phyloP scores from a whole-genome alignment of 2,329 filamentous ascomycete genomes.

The Daldinia eschscholtzii region DNA sequence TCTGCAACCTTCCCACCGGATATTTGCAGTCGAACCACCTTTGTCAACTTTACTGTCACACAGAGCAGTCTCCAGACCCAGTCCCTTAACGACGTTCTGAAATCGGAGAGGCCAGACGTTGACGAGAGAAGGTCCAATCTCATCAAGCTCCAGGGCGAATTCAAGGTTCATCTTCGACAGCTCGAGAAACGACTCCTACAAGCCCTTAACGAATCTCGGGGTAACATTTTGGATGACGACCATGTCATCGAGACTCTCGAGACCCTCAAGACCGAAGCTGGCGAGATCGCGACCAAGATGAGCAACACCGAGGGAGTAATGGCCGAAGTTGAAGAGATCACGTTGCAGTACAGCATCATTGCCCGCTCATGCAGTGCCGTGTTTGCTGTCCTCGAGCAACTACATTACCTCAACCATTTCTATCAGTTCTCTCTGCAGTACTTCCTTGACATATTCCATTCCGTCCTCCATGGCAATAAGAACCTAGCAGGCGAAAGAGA shows the following conservation, averaged over 20 bases:
- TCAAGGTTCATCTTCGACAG: conserved; percentile 96
- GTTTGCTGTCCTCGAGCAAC: conserved; percentile 94
- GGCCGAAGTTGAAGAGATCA: conserved; percentile 97
- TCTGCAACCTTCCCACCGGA: conserved; percentile 96
- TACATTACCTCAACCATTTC: conserved; percentile 98
- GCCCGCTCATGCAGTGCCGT: conserved; percentile 96
- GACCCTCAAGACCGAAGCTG: conserved; percentile 96
- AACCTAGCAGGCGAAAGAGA: conserved; percentile 77
- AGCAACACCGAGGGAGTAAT: conserved; percentile 97
- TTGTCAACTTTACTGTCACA: conserved; percentile 99
- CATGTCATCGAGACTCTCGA: conserved; percentile 98
- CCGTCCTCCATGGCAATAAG: conserved; percentile 85
- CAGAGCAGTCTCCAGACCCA: conserved; percentile 99
- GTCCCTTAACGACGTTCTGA: conserved; percentile 96
- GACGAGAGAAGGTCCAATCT: conserved; percentile 96
- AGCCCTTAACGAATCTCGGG: conserved; percentile 95
- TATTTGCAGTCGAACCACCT: conserved; percentile 97
- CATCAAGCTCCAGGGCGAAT: conserved; percentile 98
- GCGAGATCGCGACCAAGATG: conserved; percentile 96
- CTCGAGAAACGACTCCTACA: conserved; percentile 94
- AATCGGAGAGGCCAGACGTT: conserved; percentile 96
- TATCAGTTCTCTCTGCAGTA: conserved; percentile 99
- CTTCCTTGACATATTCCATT: conserved; percentile 97
- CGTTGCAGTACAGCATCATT: conserved; percentile 92
- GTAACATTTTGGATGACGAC: conserved; percentile 98